Percentiles rank a stretch among this genome's conserved stretches.
These are phyloP conservation scores for Tolypocladium endophyticum DNA, from an alignment of 2,329 filamentous ascomycete genomes.

Conservation along the genomic window DNA sequence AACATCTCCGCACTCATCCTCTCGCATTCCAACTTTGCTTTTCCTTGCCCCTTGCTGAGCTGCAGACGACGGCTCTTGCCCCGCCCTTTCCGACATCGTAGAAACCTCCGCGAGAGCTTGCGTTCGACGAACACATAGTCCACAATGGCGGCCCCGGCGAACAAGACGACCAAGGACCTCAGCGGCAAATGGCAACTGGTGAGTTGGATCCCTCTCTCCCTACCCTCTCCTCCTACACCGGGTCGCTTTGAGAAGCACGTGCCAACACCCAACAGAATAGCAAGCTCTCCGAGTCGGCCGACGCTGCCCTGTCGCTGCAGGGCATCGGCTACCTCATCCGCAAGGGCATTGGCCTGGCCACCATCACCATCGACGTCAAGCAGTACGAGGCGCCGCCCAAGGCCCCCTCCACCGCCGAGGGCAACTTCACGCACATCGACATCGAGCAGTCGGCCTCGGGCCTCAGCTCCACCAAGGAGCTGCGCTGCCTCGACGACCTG, in stretches of 20 bases:
- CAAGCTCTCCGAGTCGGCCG: conserved; percentile 55
- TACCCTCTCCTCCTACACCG: background rate
- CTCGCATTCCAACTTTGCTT: background rate
- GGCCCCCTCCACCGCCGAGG: conserved; percentile 26
- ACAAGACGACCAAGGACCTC: conserved; percentile 57
- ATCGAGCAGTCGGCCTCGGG: conserved; percentile 66
- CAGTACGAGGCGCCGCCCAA: conserved; percentile 37
- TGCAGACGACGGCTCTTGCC: background rate
- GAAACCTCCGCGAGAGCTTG: background rate
- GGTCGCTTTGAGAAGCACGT: background rate
- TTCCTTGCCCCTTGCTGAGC: background rate
- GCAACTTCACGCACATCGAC: conserved; percentile 50
- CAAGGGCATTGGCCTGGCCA: conserved; percentile 60
- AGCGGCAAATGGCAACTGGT: conserved; percentile 63
- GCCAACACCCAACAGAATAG: conserved; percentile 50
- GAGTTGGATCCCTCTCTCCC: conserved; percentile 15
- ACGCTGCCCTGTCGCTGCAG: conserved; percentile 61
- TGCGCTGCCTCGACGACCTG: conserved; percentile 39
- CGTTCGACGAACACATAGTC: background rate
- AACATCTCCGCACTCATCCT: background rate
- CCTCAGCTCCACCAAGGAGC: conserved; percentile 52
- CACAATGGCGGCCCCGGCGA: conserved; percentile 61
- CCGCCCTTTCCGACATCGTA: background rate
- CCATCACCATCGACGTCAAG: conserved; percentile 54
- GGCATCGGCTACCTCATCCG: conserved; percentile 62